Evolutionary conservation across 495 filamentous ascomycete species (phyloP), one percentile per base, ranked within the genome.

Genomic region (Platismatia glauca): DNA sequence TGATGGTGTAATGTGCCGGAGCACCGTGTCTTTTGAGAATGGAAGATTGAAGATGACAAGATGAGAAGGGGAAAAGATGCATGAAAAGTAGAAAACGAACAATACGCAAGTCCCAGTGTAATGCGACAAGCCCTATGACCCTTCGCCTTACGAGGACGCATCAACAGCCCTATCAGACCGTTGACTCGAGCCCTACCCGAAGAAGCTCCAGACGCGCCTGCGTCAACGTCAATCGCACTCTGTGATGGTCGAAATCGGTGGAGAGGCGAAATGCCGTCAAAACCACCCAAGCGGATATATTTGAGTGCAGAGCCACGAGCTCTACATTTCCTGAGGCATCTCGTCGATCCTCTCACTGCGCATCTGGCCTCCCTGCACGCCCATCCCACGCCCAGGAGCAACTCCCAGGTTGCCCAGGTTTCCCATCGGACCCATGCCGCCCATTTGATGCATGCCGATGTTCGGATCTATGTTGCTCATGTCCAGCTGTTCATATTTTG

Each of bases 381-480:
- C 38, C 33, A 63, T 63, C 18, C 61, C 55, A n/a, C 61, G 61
- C 33, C 55, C 61, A 50, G 52, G 53, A 41, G 39, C 48, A 24
- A 41, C 37, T 48, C 39, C 53, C 55, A 58, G 52, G 55, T 22
- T 63, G 43, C 34, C 55, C 61, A 63, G 29, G 55, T 63, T 57
- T 57, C 31, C 55, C 55, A 58, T 58, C 8, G 41, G 33, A 18
- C 39, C 61, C 61, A 63, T 63, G 31, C 43, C 43, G n/a, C 61
- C 55, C 31, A 63, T 63, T 63, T 53, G 38, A 31, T 63, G 61
- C 34, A 63, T 38, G 31, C 58, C 58, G 48, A 67, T 64, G 52
- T 48, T 64, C 20, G 65, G 65, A 44, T 67, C 65, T 52, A 67
- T 67, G 27, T 67, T 67, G 57, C 50, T 61, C 61, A 63, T 64